These are phyloP conservation scores for Backusella psychrophila DNA, from an alignment of 192 early-diverging fungal genomes.

Conservation along the genomic window DNA sequence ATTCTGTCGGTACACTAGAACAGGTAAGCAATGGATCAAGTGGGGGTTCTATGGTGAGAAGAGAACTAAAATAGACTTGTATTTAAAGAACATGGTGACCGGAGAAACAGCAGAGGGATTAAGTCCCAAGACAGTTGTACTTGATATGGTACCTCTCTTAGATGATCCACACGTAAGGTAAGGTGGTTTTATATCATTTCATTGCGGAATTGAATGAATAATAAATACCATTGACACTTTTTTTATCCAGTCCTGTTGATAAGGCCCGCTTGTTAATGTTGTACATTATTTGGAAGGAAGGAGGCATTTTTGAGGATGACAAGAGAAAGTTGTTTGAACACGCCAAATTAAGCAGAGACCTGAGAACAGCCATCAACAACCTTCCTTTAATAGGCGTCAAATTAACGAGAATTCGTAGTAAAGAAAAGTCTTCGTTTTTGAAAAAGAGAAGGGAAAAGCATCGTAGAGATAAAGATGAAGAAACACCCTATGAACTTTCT, in stretches of 20 bases:
- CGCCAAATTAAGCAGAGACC: slow-evolving; percentile 63
- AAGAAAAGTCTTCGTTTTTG: slow-evolving; percentile 45
- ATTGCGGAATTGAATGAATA: neutral
- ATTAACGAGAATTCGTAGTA: slow-evolving; percentile 48
- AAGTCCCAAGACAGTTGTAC: slow-evolving; percentile 66
- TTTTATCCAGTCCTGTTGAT: slow-evolving; percentile 43
- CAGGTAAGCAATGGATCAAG: slow-evolving; percentile 41
- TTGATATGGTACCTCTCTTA: slow-evolving; percentile 82
- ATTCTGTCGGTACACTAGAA: slow-evolving; percentile 69
- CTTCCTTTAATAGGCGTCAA: slow-evolving; percentile 64
- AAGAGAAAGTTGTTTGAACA: slow-evolving; percentile 68
- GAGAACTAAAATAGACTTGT: neutral
- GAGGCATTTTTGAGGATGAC: slow-evolving; percentile 75
- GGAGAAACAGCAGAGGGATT: slow-evolving; percentile 76
- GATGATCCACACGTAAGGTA: slow-evolving; percentile 56
- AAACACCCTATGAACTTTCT: slow-evolving; percentile 68
- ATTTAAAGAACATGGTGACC: slow-evolving; percentile 65
- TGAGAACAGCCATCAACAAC: slow-evolving; percentile 78
- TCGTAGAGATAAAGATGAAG: slow-evolving; percentile 51
- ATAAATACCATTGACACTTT: neutral
- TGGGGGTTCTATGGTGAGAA: neutral
- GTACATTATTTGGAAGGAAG: slow-evolving; percentile 73
- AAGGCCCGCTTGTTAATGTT: slow-evolving; percentile 80
- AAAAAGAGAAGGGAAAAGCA: slow-evolving; percentile 41
- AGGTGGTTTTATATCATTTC: neutral